Conservation (phyloP, 371 early-diverging fungal species). For the Vairimorpha ceranae region DNA sequence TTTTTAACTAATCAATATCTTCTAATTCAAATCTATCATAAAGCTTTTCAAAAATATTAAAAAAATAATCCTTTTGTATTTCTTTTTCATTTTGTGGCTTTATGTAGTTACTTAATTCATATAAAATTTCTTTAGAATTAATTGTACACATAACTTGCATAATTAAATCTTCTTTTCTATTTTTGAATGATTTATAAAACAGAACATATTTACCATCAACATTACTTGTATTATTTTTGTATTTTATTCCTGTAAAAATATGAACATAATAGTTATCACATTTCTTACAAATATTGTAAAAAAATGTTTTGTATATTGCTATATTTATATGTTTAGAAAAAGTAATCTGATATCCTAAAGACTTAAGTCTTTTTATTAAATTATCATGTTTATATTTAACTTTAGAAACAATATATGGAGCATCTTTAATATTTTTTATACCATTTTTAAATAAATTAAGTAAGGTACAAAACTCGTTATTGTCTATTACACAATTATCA, state of each 20-base stretch:
- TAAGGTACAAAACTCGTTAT: neutral
- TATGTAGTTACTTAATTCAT: neutral
- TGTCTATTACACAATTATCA: neutral
- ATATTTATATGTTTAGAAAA: neutral
- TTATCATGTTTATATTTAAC: neutral
- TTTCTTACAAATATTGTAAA: neutral
- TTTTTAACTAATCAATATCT: neutral
- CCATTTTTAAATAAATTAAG: neutral
- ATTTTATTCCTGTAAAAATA: neutral
- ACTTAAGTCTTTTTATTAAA: neutral
- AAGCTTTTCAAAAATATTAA: neutral
- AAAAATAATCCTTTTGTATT: neutral
- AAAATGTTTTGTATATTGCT: neutral
- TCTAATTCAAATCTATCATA: slow-evolving; percentile 30
- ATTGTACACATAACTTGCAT: neutral
- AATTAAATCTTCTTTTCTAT: neutral
- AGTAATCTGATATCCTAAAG: neutral
- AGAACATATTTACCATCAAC: neutral
- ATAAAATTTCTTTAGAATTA: neutral
- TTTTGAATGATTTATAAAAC: slow-evolving; percentile 1
- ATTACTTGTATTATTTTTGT: neutral
- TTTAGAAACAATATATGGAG: neutral
- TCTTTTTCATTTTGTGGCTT: neutral
- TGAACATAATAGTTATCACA: neutral
- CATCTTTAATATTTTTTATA: neutral